A percentile compares a stretch with the other conserved stretches of the same genome.
phyloP scores from a whole-genome alignment of 192 early-diverging fungal species.

The Backusella australiensis region DNA sequence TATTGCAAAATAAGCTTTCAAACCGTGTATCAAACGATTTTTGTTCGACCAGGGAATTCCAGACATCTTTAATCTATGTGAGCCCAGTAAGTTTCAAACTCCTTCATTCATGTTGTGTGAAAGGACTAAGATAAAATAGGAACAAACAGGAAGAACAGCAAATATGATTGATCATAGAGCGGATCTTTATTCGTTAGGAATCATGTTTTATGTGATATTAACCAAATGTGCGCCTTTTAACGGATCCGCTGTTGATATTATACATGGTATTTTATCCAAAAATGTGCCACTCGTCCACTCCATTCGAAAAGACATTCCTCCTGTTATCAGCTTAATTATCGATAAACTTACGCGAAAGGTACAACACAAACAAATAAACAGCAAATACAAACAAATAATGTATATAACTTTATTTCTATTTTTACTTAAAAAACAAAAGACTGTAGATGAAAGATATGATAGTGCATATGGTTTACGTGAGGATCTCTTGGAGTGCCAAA shows the following conservation, averaged over 20 bases:
- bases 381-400: not conserved
- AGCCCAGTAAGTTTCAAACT: constrained; percentile 16
- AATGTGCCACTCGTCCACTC: constrained; percentile 20
- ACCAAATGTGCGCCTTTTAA: constrained; percentile 13
- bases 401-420: not conserved
- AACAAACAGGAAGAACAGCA: constrained; percentile 29
- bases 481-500: constrained; percentile 25
- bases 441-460: constrained; percentile 28
- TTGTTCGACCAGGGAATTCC: constrained; percentile 3
- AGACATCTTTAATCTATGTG: constrained; percentile 9
- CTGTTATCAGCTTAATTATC: constrained; percentile 23
- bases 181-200: constrained; percentile 28
- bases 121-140: not conserved
- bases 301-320: constrained; percentile 17
- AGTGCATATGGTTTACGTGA: constrained; percentile 24
- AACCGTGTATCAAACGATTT: not conserved
- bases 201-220: constrained; percentile 25
- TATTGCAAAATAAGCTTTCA: not conserved
- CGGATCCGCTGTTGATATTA: constrained; percentile 18
- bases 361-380: not conserved
- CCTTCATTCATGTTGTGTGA: not conserved
- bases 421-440: not conserved
- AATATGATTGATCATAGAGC: constrained; percentile 25
- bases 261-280: constrained; percentile 11
- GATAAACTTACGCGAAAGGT: constrained; percentile 31